Evolutionary conservation across 495 filamentous ascomycete species (phyloP), one percentile per base, ranked within the genome.

Genomic region (Parathielavia hyrcaniae): DNA sequence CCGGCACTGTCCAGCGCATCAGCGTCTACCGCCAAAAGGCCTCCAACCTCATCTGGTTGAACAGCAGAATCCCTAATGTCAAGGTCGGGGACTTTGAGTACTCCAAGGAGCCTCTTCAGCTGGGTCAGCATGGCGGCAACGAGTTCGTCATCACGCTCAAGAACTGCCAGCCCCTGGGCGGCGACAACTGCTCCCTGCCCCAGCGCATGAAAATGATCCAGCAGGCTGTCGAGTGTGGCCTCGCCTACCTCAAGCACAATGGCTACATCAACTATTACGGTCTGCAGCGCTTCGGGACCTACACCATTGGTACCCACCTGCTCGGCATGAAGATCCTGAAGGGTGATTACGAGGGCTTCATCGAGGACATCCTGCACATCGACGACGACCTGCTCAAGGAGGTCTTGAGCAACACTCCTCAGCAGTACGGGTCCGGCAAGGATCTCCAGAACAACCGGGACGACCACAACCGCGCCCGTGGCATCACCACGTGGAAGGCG

Each of bases 241-340:
- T 82, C 13, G 72, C 79, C 7, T 70, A 86, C 41, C 77, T 97
- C 6, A 73, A 71, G 13, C 65, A 81, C 45, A 74, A 82, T 14
- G 93, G 93, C 0, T 98, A 95, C 73, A 83, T 97, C 69, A 97
- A 98, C 70, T 97, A 97, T 75, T 98, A 87, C 59, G 93, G 93
- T 14, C 81, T 97, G 3, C 93, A 98, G 72, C 84, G 93, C 13
- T 98, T 98, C 63, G 93, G 93, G 23, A 87, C 89, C 4, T 91
- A 90, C 69, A 71, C 80, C 4, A 86, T 85, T 6, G 83, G 89
- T 5, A 97, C 93, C 1, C 87, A 96, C 61, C 79, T 81, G 1
- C 70, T 96, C 13, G 93, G 93, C 36, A 77, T 88, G 65, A 87
- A 87, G 66, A 87, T 98, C 53, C 81, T 98, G 1, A 80, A 88